Base-by-base conservation (phyloP, 306 rosid genomes). In the Glycine soja region DNA sequence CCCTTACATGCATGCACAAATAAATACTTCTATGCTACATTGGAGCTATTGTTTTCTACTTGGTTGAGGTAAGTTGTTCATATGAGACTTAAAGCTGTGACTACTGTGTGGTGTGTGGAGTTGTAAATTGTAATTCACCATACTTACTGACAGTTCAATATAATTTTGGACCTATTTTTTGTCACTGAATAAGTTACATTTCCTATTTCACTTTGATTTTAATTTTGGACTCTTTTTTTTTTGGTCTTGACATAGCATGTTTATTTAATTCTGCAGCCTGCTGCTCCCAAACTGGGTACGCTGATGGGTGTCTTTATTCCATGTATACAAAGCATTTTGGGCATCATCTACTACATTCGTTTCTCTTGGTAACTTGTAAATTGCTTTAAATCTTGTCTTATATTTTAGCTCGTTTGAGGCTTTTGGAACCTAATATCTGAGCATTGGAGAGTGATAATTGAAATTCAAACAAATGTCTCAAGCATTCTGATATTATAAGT, bases 241-340 rank as follows among this genome's bases (percentile, higher is more conserved):
- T 24, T 24, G 30, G 30, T 24, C 65, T 85, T 38, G 73, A 38
- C 61, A 10, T 74, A 45, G 32, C 72, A 77, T 67, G 69, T 75
- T 81, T 67, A 64, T 81, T 74, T 79, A 77, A 74, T 79, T 75
- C 36, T 85, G 93, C 97, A 96, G 99, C 71, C 90, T 80, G 73
- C 82, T 57, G 87, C 84, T 63, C 82, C 85, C 89, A 89, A 88
- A 86, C 80, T 87, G 76, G 99, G 99, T 71, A 96, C 99, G 45
- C 0, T 96, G 97, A 93, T 96, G 99, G 99, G 99, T 80, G 99
- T 96, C 59, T 96, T 96, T 88, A 84, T 96, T 83, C 99, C 99
- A 2, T 96, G 98, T 89, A 73, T 90, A 69, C 99, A 96, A 80
- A 96, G 90, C 90, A 96, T 96, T 84, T 84, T 96, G 92, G 99